These are phyloP conservation scores for Echinochloa phyllopogon DNA, from an alignment of 176 grass and related monocot species.

Conservation along the genomic window DNA sequence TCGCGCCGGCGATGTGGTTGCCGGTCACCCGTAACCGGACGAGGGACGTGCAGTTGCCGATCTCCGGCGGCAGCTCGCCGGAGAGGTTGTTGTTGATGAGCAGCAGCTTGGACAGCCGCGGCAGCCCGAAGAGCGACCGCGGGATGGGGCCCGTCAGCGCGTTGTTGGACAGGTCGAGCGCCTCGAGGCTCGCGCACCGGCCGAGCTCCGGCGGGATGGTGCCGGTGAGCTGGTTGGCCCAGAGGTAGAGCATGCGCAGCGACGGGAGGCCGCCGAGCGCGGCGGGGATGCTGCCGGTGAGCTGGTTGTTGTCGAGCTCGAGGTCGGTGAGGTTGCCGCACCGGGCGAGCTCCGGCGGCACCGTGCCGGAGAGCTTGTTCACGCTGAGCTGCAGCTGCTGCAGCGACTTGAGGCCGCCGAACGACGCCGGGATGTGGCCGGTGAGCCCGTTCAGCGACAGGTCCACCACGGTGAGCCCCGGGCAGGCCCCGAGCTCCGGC, in stretches of 20 bases:
- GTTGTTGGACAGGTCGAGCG: conserved; percentile 73
- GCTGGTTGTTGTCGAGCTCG: conserved; percentile 84
- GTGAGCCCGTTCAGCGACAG: conserved; percentile 76
- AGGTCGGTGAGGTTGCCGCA: conserved; percentile 80
- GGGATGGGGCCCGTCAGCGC: conserved; percentile 61
- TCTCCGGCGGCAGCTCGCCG: conserved; percentile 54
- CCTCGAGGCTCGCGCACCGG: conserved; percentile 64
- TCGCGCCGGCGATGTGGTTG: conserved; percentile 61
- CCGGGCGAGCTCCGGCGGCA: conserved; percentile 66
- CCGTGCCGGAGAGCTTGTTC: conserved; percentile 71
- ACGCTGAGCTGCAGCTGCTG: conserved; percentile 77
- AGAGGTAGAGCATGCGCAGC: conserved; percentile 75
- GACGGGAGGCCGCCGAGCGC: conserved; percentile 49
- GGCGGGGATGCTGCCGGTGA: conserved; percentile 62
- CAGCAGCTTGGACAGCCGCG: conserved; percentile 57
- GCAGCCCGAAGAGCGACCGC: conserved; percentile 46
- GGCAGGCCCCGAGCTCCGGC: conserved; percentile 62
- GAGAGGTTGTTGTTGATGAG: conserved; percentile 67
- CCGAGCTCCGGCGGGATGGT: conserved; percentile 69
- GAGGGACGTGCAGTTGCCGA: conserved; percentile 68
- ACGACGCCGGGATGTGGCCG: conserved; percentile 66
- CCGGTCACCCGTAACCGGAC: conserved; percentile 60
- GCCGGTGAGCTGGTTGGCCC: conserved; percentile 73
- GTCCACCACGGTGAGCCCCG: conserved; percentile 59
- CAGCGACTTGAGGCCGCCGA: conserved; percentile 58